phyloP scores from a whole-genome alignment of 2,329 filamentous ascomycete genomes.

The Dothideomycetes sp. region DNA sequence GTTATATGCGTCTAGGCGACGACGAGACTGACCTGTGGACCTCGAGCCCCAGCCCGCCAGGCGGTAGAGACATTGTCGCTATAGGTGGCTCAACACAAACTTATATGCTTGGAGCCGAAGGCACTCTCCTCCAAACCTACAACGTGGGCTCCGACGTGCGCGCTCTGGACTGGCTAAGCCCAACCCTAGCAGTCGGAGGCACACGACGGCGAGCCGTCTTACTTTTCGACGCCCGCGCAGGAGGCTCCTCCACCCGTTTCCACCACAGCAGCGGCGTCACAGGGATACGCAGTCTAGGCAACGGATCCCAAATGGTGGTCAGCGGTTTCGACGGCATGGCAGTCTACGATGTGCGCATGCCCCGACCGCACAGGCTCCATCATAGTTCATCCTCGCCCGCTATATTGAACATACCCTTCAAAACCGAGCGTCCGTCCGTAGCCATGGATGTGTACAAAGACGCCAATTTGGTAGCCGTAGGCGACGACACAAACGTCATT shows the following conservation, averaged over 20 bases:
- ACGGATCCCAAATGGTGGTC: slow-evolving; percentile 8
- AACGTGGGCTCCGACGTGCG: slow-evolving; percentile 1
- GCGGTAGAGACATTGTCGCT: slow-evolving; percentile 1
- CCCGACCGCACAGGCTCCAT: background rate
- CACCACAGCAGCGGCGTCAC: slow-evolving; percentile 4
- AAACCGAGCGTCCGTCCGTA: background rate
- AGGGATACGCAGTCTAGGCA: slow-evolving; percentile 5
- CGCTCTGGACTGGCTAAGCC: slow-evolving; percentile 9
- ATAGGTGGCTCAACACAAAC: slow-evolving; percentile 2
- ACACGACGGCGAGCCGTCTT: background rate
- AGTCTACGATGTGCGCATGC: slow-evolving; percentile 10
- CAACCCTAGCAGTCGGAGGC: slow-evolving; percentile 7
- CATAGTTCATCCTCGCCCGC: background rate
- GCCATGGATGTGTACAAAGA: slow-evolving; percentile 5
- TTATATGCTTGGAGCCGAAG: slow-evolving; percentile 1
- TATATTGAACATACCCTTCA: background rate
- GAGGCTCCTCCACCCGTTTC: slow-evolving; percentile 3
- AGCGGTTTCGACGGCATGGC: slow-evolving; percentile 1
- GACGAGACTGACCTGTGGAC: slow-evolving; percentile 5
- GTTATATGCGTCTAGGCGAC: slow-evolving; percentile 2
- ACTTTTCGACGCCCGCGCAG: slow-evolving; percentile 7
- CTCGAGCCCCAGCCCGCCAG: background rate
- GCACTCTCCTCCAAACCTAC: background rate
- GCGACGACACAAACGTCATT: slow-evolving; percentile 4
- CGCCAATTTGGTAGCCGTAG: slow-evolving; percentile 1